Conservation (phyloP, 176 grass and related monocot genomes). For the Oryza punctata region DNA sequence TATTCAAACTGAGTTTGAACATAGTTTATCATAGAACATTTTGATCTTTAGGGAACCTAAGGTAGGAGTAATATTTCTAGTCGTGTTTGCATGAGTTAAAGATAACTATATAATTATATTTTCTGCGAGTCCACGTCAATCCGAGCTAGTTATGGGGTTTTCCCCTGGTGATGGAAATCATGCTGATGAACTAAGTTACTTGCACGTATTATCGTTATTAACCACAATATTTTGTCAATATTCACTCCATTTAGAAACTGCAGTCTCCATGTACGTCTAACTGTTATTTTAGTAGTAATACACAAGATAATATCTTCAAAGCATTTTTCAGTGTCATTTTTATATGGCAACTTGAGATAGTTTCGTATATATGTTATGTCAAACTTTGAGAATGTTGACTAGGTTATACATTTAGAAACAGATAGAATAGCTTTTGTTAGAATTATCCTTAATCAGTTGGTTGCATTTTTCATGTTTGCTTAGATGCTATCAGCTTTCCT, state of each 20-base stretch:
- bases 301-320: neutral
- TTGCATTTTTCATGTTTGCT: neutral
- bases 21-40: neutral
- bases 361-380: neutral
- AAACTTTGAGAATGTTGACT: neutral
- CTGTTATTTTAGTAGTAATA: neutral
- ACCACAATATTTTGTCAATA: neutral
- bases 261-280: neutral
- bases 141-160: neutral
- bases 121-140: neutral
- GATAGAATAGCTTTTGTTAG: neutral
- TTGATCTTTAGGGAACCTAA: neutral
- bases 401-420: neutral
- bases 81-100: neutral
- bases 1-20: conserved; percentile 16
- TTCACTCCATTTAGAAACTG: neutral
- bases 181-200: neutral
- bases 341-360: neutral
- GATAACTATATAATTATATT: neutral
- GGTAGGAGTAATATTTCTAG: neutral
- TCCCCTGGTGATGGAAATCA: neutral
- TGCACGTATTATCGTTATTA: neutral
- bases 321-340: neutral
- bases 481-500: neutral
- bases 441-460: neutral